Percentiles rank a stretch among this genome's conserved stretches.
Conservation (phyloP, 495 filamentous ascomycete genomes). For the Penicillium alfredii region DNA sequence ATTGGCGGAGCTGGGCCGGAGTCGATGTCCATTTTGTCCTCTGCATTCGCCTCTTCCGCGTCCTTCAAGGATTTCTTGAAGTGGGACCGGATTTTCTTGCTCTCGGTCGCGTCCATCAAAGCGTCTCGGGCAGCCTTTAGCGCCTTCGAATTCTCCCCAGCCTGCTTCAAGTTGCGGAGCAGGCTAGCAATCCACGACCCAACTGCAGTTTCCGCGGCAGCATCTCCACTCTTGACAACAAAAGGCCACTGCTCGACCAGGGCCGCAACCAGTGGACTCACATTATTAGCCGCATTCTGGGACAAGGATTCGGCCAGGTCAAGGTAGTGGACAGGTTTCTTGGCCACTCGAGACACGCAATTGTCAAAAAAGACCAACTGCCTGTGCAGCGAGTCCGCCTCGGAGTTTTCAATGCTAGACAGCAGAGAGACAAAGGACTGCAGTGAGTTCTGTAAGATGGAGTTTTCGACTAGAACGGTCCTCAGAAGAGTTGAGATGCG, state of each 20-base stretch:
- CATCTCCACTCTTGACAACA: conserved; percentile 45
- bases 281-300: conserved; percentile 28
- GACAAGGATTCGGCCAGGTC: conserved; percentile 39
- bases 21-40: conserved; percentile 21
- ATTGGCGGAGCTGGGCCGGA: conserved; percentile 3
- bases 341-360: conserved; percentile 62
- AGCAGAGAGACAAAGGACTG: conserved; percentile 32
- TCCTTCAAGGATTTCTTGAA: conserved; percentile 40
- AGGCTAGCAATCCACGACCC: conserved; percentile 51
- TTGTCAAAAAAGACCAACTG: conserved; percentile 68
- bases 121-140: conserved; percentile 39
- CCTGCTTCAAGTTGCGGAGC: conserved; percentile 37
- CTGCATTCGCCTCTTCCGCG: conserved; percentile 17
- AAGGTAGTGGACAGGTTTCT: conserved; percentile 69
- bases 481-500: conserved; percentile 30
- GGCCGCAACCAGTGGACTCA: conserved; percentile 54
- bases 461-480: conserved; percentile 32
- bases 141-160: conserved; percentile 37
- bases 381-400: conserved; percentile 22
- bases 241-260: conserved; percentile 77
- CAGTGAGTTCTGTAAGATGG: conserved; percentile 26
- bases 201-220: conserved; percentile 32
- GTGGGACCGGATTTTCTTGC: conserved; percentile 30
- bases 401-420: conserved; percentile 41
- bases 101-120: conserved; percentile 32